Evolutionary conservation across 2,329 filamentous ascomycete species (phyloP).

Genomic region (Paecilomyces sp.): DNA sequence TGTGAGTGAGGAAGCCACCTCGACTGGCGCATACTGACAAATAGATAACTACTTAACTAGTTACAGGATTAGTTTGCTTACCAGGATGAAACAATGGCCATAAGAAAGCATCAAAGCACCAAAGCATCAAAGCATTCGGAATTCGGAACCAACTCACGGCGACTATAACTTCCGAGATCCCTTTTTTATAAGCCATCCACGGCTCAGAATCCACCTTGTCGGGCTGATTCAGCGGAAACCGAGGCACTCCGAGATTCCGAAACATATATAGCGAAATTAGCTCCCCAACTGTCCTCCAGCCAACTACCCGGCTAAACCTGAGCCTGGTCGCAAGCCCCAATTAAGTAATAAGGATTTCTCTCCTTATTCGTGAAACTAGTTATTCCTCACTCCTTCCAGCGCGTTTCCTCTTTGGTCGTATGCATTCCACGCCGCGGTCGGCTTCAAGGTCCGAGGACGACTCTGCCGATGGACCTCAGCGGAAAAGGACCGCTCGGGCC

Average conservation of each 20-base stretch:
- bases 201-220: background rate
- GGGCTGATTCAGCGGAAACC: background rate
- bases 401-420: background rate
- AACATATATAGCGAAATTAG: background rate
- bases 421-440: background rate
- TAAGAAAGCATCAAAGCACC: too few species aligned
- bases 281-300: background rate
- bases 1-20: too few species aligned
- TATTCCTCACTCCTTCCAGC: background rate
- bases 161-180: too few species aligned
- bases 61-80: too few species aligned
- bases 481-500: background rate
- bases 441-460: background rate
- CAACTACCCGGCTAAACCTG: background rate
- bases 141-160: too few species aligned
- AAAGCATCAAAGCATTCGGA: too few species aligned
- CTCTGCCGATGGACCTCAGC: background rate
- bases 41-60: too few species aligned
- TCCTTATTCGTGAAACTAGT: background rate
- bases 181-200: background rate
- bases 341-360: background rate
- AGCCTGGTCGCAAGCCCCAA: background rate
- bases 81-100: too few species aligned
- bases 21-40: too few species aligned
- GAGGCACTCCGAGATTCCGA: background rate